phyloP scores from a whole-genome alignment of 208 protist genomes.

The Trypanosoma scelopori region DNA sequence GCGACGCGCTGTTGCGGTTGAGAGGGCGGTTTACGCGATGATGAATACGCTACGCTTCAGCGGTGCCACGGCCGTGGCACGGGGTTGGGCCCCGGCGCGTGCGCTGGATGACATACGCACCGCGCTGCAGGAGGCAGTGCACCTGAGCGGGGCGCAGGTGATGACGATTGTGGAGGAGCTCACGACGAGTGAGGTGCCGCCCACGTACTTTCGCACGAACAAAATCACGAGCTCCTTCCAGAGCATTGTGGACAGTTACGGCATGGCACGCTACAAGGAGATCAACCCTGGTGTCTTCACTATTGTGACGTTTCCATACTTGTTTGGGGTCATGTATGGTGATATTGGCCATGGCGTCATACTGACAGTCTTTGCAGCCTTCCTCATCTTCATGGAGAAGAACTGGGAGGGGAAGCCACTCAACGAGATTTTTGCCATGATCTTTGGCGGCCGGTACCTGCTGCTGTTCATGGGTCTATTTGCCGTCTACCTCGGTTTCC shows the following conservation, averaged over 20 bases:
- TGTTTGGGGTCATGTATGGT: constrained; percentile 99
- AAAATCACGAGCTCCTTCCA: constrained; percentile 97
- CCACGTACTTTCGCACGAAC: constrained; percentile 97
- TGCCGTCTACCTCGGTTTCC: constrained; percentile 94
- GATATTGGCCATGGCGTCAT: constrained; percentile 98
- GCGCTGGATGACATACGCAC: constrained; percentile 70
- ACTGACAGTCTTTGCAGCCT: constrained; percentile 81
- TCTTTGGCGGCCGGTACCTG: constrained; percentile 93
- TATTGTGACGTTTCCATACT: constrained; percentile 99
- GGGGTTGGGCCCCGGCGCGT: constrained; percentile 92
- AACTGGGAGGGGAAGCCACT: constrained; percentile 74
- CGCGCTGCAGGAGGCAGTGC: constrained; percentile 75
- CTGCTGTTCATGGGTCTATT: constrained; percentile 96
- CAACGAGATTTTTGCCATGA: constrained; percentile 91
- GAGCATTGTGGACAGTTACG: constrained; percentile 98
- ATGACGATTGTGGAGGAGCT: constrained; percentile 93
- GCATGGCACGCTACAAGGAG: constrained; percentile 93
- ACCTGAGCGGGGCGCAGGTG: constrained; percentile 84
- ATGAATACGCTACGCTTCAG: constrained; percentile 97
- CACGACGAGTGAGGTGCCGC: constrained; percentile 87
- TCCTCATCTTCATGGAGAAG: constrained; percentile 90
- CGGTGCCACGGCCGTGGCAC: constrained; percentile 89
- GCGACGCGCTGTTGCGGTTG: constrained; percentile 88
- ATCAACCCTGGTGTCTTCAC: constrained; percentile 95
- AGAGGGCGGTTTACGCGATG: constrained; percentile 96